Percentiles rank a stretch among this genome's conserved stretches.
phyloP scores from a whole-genome alignment of 2,329 filamentous ascomycete genomes.

The Chaetothyriales sp. region DNA sequence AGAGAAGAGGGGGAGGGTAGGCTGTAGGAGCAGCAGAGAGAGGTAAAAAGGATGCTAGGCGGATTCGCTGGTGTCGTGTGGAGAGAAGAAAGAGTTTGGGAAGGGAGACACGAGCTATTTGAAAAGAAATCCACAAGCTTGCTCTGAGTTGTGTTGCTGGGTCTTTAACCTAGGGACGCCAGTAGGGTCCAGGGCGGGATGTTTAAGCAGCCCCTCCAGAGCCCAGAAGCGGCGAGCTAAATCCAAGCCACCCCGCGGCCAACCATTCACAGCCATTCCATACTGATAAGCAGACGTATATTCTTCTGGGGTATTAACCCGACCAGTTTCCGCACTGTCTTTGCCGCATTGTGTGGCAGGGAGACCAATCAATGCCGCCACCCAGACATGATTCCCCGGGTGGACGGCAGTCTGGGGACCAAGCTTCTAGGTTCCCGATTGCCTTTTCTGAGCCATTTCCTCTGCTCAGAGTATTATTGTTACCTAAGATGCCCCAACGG shows the following conservation, averaged over 20 bases:
- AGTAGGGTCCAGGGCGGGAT: background rate
- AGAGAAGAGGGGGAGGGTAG: background rate
- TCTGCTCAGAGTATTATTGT: background rate
- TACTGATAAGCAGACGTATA: background rate
- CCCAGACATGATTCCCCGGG: background rate
- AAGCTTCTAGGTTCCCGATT: background rate
- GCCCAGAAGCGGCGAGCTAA: background rate
- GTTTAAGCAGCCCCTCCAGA: background rate
- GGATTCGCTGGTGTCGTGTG: background rate
- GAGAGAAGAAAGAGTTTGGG: background rate
- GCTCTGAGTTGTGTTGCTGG: background rate
- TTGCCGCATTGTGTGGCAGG: background rate
- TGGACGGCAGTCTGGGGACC: background rate
- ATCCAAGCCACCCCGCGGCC: background rate
- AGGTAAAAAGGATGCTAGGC: background rate
- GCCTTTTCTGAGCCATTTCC: background rate
- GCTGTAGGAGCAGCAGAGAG: background rate
- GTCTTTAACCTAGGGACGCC: background rate
- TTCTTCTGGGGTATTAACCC: background rate
- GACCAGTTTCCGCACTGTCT: background rate
- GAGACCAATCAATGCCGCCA: background rate
- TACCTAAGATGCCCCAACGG: background rate
- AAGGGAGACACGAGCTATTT: background rate
- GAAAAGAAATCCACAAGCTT: conserved; percentile 1
- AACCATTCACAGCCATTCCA: background rate